Evolutionary conservation across 1,284 basidiomycete genomes (phyloP).

Genomic region (Fomitopsis pinicola): DNA sequence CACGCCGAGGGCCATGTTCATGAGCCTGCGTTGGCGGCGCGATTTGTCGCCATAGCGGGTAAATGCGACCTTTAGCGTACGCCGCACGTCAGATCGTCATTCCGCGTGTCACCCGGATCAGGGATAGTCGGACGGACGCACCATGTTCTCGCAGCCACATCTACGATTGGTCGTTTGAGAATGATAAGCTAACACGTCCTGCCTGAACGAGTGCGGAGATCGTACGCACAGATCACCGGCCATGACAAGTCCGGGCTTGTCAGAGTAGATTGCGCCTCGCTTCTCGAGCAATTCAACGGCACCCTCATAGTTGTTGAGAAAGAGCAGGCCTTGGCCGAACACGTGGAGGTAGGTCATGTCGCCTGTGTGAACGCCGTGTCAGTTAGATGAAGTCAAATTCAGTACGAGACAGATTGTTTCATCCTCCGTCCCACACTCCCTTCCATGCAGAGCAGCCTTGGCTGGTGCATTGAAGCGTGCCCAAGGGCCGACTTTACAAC

Average conservation of each 20-base stretch:
- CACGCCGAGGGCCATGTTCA: constrained; percentile 56
- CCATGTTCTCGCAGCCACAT: constrained; percentile 71
- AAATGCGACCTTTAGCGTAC: constrained; percentile 49
- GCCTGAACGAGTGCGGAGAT: constrained; percentile 3
- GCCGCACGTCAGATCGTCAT: background rate
- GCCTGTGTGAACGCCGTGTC: constrained; percentile 35
- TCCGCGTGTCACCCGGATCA: constrained; percentile 6
- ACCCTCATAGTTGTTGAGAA: constrained; percentile 57
- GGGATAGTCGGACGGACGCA: constrained; percentile 19
- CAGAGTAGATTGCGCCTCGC: constrained; percentile 64
- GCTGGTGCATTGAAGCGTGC: background rate
- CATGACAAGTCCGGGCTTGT: constrained; percentile 68
- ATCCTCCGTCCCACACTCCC: background rate
- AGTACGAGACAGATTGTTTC: background rate
- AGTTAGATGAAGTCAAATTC: background rate
- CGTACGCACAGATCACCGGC: constrained; percentile 42
- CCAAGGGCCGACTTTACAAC: background rate
- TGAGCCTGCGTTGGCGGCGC: constrained; percentile 60
- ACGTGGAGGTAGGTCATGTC: constrained; percentile 64
- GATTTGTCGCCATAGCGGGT: constrained; percentile 58
- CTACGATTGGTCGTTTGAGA: constrained; percentile 21
- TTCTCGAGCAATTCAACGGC: constrained; percentile 62
- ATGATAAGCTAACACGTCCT: background rate
- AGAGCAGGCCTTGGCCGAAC: constrained; percentile 59
- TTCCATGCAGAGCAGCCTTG: background rate